Evolutionary conservation across 345 rosid species (phyloP).

Genomic region (Bruguiera sexangula): DNA sequence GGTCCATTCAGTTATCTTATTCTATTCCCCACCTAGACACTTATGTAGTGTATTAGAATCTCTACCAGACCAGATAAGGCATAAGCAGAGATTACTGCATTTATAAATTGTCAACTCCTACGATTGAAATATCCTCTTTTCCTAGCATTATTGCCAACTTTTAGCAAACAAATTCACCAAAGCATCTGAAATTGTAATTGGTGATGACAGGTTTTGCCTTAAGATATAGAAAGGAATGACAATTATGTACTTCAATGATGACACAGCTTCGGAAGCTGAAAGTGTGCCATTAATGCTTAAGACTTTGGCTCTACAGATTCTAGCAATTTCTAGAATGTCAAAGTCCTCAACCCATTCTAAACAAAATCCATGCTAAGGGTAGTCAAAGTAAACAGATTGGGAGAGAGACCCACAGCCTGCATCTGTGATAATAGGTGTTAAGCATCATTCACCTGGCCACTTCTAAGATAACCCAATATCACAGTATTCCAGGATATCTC

Average conservation of each 20-base stretch:
- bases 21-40: conserved; percentile 23
- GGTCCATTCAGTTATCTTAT: conserved; percentile 33
- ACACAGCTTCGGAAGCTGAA: conserved; percentile 42
- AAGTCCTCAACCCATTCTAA: conserved; percentile 40
- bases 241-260: conserved; percentile 45
- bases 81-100: conserved; percentile 48
- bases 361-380: conserved; percentile 58
- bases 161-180: conserved; percentile 66
- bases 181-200: conserved; percentile 38
- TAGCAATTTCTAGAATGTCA: conserved; percentile 47
- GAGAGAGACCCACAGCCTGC: conserved; percentile 44
- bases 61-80: conserved; percentile 38
- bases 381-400: conserved; percentile 55
- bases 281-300: conserved; percentile 44
- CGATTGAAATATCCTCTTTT: conserved; percentile 37
- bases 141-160: conserved; percentile 51
- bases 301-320: conserved; percentile 51
- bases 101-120: conserved; percentile 44
- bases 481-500: conserved; percentile 64
- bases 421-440: conserved; percentile 56
- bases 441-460: conserved; percentile 50
- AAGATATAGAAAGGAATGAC: conserved; percentile 51
- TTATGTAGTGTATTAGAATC: conserved; percentile 38
- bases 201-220: conserved; percentile 38
- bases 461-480: conserved; percentile 54